Evolutionary conservation across 2,329 filamentous ascomycete species (phyloP), one percentile per base, ranked within the genome.

Genomic region (Aspergillus quadrilineatus): DNA sequence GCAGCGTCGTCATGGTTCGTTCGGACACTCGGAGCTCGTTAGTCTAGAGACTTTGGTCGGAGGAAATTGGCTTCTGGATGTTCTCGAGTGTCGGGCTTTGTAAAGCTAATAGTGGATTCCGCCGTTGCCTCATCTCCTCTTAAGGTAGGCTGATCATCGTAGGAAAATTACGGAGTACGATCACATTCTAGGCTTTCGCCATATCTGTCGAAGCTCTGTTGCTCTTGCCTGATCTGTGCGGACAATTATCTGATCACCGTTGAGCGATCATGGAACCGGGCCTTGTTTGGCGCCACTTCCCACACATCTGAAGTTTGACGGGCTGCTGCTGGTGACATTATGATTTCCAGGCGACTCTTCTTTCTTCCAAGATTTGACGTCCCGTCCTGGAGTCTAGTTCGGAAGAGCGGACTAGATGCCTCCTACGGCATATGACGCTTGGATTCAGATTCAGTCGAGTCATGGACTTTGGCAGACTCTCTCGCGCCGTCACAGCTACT

Each of bases 131-230:
- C 51, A 57, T 48, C 49, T 42, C 42, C 26, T 54, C 32, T 43
- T n/a, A 32, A 22, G 7, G 47, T 22, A 36, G 34, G 47, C 39
- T 55, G 48, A 30, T 47, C 55, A 53, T 42, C 17, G 36, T 26
- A 48, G 44, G 28, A 48, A 53, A 48, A 66, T 67, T 69, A 61
- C 59, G 64, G 69, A 66, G 66, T 69, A 61, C 59, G 64, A 69
- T 69, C 66, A 57, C 55, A 64, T 65, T 60, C 59, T 61, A 60
- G 62, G 60, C 60, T 68, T 65, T 69, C 68, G 52, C 67, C 64
- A 51, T 44, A 56, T 63, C 60, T 22, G 67, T 66, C 46, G 49
- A 68, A 50, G 57, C 53, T 54, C 36, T 56, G 67, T 59, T 60
- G 54, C 58, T 68, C 65, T 50, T 60, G 65, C 65, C 59, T 55